Percentiles rank a stretch among this genome's conserved stretches.
phyloP scores from a whole-genome alignment of 202 grass and related monocot genomes.

The Schoenoplectus triqueter region DNA sequence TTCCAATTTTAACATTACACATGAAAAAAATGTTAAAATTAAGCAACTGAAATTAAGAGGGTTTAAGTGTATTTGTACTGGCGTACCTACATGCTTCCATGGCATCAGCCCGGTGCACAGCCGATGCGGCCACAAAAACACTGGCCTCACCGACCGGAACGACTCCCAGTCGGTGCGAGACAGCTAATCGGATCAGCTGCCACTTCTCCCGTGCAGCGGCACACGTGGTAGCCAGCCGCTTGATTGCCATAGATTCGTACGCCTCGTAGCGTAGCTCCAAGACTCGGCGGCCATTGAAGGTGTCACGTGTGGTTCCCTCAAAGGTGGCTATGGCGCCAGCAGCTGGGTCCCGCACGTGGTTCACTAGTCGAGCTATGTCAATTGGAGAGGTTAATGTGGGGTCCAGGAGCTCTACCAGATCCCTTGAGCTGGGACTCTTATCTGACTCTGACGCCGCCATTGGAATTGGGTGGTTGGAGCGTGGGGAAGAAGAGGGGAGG shows the following conservation, averaged over 20 bases:
- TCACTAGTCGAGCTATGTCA: constrained; percentile 59
- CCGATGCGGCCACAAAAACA: constrained; percentile 84
- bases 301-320: constrained; percentile 86
- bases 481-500: not conserved
- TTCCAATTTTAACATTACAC: not conserved
- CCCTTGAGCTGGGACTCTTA: not conserved
- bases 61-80: not conserved
- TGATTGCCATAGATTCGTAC: constrained; percentile 77
- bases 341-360: constrained; percentile 73
- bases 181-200: constrained; percentile 61
- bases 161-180: constrained; percentile 67
- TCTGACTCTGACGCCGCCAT: not conserved
- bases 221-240: constrained; percentile 56
- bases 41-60: not conserved
- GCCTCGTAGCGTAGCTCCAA: constrained; percentile 92
- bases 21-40: not conserved
- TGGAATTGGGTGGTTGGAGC: constrained; percentile 31
- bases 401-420: constrained; percentile 83
- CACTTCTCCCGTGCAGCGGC: constrained; percentile 50
- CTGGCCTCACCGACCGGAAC: constrained; percentile 78
- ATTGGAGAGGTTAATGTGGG: constrained; percentile 50
- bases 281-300: constrained; percentile 75
- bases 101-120: constrained; percentile 81
- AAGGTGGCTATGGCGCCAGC: constrained; percentile 94
- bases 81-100: constrained; percentile 77